Base-by-base conservation (phyloP, 139 green algal species). In the Chlorella sp. region DNA sequence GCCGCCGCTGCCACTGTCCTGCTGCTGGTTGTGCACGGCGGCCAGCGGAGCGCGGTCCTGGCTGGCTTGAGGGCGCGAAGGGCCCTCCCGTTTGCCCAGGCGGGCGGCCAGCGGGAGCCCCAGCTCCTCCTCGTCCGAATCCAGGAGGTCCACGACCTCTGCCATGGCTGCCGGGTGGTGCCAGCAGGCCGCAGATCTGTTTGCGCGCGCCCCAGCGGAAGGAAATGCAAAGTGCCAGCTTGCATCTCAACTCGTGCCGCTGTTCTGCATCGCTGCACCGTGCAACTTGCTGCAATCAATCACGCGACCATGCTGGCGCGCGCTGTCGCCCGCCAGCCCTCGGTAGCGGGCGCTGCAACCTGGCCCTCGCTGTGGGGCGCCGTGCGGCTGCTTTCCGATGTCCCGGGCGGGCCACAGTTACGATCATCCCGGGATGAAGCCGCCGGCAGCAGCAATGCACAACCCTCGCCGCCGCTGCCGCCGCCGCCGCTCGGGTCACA, bases 81-180 rank as follows among this genome's bases (percentile, higher is more conserved):
- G 47, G 47, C 16, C 60, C 60, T 44, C 11, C 28, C 41, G 71
- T 41, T 78, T 44, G 13, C 26, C n/a, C 55, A 71, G 60, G 0
- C 76, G 60, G 26, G 76, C 76, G 28, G 76, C 76, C 9, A 72
- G 76, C 18, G 76, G 57, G 7, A 63, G 76, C 36, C 12, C 51
- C 9, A 81, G 55, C 28, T 72, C 76, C 4, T 36, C 60, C 12
- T n/a, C n/a, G n/a, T 82, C 74, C 18, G 55, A 70, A 32, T 81
- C 51, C 18, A 39, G 57, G 15, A 82, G 36, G 36, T 82, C 60
- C 26, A 82, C 76, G 1, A 82, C 36, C 26, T 82, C 76, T 3
- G 28, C n/a, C 69, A 75, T 75, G 47, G 34, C 36, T n/a, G n/a
- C n/a, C n/a, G n/a, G n/a, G n/a, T n/a, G 21, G 55, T 28, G 30